phyloP scores from a whole-genome alignment of 2,329 filamentous ascomycete species.

The Lomentospora prolificans region DNA sequence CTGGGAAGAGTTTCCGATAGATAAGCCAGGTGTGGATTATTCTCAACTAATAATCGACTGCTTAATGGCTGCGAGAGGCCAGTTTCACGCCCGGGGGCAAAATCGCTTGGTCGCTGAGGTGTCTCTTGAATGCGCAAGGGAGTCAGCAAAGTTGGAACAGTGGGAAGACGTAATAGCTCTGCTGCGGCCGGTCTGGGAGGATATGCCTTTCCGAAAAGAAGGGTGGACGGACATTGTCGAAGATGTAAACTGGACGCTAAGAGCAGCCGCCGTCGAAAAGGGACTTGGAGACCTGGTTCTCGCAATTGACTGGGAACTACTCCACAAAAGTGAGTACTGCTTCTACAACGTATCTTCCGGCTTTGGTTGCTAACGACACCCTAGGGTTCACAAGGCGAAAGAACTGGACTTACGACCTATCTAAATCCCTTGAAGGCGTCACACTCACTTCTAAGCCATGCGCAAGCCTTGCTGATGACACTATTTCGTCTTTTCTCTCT shows the following conservation, averaged over 20 bases:
- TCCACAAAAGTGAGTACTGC: slow-evolving; percentile 43
- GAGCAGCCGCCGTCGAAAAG: slow-evolving; percentile 42
- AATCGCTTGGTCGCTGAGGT: slow-evolving; percentile 44
- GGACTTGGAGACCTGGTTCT: slow-evolving; percentile 47
- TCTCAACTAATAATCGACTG: slow-evolving; percentile 43
- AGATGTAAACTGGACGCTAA: slow-evolving; percentile 51
- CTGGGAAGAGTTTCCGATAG: slow-evolving; percentile 46
- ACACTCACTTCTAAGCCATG: slow-evolving; percentile 32
- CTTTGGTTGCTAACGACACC: slow-evolving; percentile 8
- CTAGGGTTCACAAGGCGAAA: slow-evolving; percentile 43
- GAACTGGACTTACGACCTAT: slow-evolving; percentile 53
- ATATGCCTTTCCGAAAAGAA: slow-evolving; percentile 44
- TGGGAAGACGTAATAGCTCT: slow-evolving; percentile 46
- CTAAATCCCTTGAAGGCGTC: slow-evolving; percentile 43
- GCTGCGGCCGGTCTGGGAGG: slow-evolving; percentile 48
- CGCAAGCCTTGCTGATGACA: slow-evolving; percentile 40
- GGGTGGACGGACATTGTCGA: slow-evolving; percentile 52
- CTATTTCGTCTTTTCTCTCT: slow-evolving; percentile 42
- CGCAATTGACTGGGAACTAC: slow-evolving; percentile 55
- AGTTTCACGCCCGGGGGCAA: slow-evolving; percentile 47
- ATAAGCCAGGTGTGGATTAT: slow-evolving; percentile 43
- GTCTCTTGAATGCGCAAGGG: slow-evolving; percentile 45
- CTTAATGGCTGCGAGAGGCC: slow-evolving; percentile 38
- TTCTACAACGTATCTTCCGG: background rate
- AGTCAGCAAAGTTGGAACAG: slow-evolving; percentile 37